These are phyloP conservation scores for Fusarium cicatricum DNA, from an alignment of 2,329 filamentous ascomycete species.

Conservation along the genomic window DNA sequence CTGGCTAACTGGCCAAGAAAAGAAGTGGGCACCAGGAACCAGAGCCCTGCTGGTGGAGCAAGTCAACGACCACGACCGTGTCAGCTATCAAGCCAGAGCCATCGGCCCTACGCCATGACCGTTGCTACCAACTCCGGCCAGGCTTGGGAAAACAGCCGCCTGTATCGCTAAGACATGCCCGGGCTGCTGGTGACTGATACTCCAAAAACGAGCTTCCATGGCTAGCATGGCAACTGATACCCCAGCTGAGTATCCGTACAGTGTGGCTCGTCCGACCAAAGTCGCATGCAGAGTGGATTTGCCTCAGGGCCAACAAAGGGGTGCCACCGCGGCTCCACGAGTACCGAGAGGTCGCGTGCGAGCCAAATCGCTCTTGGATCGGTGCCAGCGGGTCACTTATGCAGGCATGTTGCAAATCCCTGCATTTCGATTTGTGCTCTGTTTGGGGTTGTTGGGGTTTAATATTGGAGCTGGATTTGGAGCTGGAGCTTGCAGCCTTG, in stretches of 20 bases:
- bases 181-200: neutral
- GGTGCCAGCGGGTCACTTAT: conserved; percentile 34
- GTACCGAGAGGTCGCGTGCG: conserved; percentile 42
- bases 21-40: conserved; percentile 35
- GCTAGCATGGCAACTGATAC: neutral
- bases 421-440: conserved; percentile 37
- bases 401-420: conserved; percentile 36
- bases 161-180: conserved; percentile 2
- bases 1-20: conserved; percentile 17
- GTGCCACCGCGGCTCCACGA: conserved; percentile 19
- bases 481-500: conserved; percentile 14
- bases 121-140: conserved; percentile 27
- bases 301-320: conserved; percentile 11
- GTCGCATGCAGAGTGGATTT: conserved; percentile 4
- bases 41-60: conserved; percentile 29
- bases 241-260: neutral
- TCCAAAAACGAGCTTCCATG: neutral
- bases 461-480: conserved; percentile 11
- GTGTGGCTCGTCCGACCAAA: neutral
- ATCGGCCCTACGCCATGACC: conserved; percentile 32
- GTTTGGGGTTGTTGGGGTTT: conserved; percentile 29
- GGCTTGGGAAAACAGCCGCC: conserved; percentile 19
- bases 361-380: conserved; percentile 41
- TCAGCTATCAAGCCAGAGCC: conserved; percentile 15
- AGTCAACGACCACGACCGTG: conserved; percentile 19